Evolutionary conservation across 805 yeast genomes (phyloP), one percentile per base, ranked within the genome.

Genomic region (Tetrapisispora iriomotensis): DNA sequence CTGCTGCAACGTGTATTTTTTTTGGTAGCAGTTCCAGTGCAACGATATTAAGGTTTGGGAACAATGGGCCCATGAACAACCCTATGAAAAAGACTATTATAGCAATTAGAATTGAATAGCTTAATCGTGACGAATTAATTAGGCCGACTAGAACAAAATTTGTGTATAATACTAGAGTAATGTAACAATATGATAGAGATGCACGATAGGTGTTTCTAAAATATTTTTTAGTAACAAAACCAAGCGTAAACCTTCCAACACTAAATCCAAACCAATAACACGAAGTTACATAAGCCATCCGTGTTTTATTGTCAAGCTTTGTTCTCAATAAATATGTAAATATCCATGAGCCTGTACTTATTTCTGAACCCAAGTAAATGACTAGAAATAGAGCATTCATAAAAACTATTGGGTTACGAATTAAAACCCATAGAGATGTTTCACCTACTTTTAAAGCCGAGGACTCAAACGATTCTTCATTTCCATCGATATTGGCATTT

Each of bases 251-350:
- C 43, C 90, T 62, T 0, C 90, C 90, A 13, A 70, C 44, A 0
- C 87, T 77, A 17, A 81, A 55, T 0, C 90, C 90, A 19, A 71
- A 70, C 87, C 87, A 81, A 51, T 71, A 80, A 13, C 83, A 79
- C 5, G 85, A 71, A 0, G 81, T 75, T 12, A 79, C 75, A 49
- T 74, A 77, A 8, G 86, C 81, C 51, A 76, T 72, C 17, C 62
- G 54, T 1, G 62, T 48, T 24, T 62, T 62, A 36, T 65, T 61
- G 14, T 76, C 76, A 13, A 67, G 58, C 41, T 82, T 70, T 38
- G 75, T 71, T 20, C 68, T 71, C 30, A 76, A 63, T 40, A 82
- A 58, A 49, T 71, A 82, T 3, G 85, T 75, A 34, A 76, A 76
- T 15, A 76, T 62, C 87, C 88, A 81, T 2, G 85, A 79, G 1